Percentiles rank a stretch among this genome's conserved stretches.
Conservation (phyloP, 257 asterid genomes). For the Mitragyna speciosa region DNA sequence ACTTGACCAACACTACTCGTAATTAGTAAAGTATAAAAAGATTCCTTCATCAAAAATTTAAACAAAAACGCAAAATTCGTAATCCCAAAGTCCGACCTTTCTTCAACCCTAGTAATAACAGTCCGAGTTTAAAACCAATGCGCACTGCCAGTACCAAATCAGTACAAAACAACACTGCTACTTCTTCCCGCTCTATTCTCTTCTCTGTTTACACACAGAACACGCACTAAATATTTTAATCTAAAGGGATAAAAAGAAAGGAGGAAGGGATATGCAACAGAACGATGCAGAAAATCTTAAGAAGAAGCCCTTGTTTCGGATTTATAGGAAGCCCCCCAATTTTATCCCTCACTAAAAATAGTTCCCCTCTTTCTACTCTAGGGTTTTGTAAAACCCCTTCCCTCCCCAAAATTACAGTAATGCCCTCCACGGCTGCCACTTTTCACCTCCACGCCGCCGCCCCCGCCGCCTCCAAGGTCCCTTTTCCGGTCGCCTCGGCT, state of each 20-base stretch:
- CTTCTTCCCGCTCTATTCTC: conserved; percentile 13
- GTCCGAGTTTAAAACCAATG: not conserved
- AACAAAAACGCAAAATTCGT: not conserved
- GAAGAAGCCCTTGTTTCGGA: conserved; percentile 22
- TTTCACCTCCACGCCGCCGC: conserved; percentile 15
- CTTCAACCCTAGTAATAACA: not conserved
- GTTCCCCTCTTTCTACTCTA: conserved; percentile 23
- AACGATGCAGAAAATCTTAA: conserved; percentile 43
- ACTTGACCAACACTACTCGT: too few relatives aligned
- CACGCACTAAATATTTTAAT: not conserved
- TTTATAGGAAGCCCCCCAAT: conserved; percentile 22
- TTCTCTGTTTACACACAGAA: not conserved
- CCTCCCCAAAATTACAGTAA: not conserved
- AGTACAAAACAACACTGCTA: too few relatives aligned
- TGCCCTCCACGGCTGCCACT: conserved; percentile 42
- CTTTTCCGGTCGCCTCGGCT: conserved; percentile 10
- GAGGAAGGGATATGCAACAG: conserved; percentile 32
- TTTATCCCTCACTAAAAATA: conserved; percentile 21
- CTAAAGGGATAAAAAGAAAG: not conserved
- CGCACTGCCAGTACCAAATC: not conserved
- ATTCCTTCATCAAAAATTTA: too few relatives aligned
- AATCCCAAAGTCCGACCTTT: not conserved
- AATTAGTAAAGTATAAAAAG: too few relatives aligned
- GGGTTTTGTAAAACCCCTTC: conserved; percentile 23
- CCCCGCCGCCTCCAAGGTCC: too few relatives aligned